Evolutionary conservation across 2,329 filamentous ascomycete species (phyloP).

Genomic region (Hypoxylon sp.): DNA sequence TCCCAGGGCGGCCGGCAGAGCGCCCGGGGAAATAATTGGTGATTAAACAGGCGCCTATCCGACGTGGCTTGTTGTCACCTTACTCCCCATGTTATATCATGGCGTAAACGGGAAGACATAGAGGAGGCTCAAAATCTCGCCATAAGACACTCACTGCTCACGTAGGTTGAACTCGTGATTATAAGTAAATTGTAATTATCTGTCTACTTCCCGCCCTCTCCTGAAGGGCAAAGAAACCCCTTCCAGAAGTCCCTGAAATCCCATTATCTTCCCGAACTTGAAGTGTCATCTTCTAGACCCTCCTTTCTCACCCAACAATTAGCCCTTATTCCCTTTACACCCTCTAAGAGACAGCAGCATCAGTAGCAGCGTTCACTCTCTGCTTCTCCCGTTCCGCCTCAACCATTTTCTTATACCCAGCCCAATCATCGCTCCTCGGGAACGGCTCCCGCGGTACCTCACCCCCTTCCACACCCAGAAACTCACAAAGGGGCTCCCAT

Average conservation of each 20-base stretch:
- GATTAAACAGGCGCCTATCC: neutral
- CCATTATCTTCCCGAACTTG: neutral
- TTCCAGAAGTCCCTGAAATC: neutral
- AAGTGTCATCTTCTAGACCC: too few species aligned
- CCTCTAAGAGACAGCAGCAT: neutral
- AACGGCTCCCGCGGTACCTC: conserved; percentile 46
- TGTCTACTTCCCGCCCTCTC: neutral
- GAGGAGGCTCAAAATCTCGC: too few species aligned
- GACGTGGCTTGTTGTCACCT: neutral
- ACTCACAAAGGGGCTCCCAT: conserved; percentile 52
- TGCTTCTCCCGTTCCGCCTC: conserved; percentile 36
- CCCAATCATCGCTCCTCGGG: conserved; percentile 53
- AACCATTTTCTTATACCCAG: conserved; percentile 51
- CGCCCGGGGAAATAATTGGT: neutral
- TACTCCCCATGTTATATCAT: neutral
- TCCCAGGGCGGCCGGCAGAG: neutral
- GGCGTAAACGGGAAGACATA: neutral
- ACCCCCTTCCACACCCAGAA: conserved; percentile 44
- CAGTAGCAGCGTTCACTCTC: neutral
- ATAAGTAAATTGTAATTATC: neutral
- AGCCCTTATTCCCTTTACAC: neutral
- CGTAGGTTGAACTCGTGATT: neutral
- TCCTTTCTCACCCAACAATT: too few species aligned
- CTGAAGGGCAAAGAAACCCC: too few species aligned
- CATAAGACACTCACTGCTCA: neutral